Percentiles rank a stretch among this genome's conserved stretches.
Evolutionary conservation across 1,284 basidiomycete species (phyloP).

Genomic region (Sanghuangporus weigelae): DNA sequence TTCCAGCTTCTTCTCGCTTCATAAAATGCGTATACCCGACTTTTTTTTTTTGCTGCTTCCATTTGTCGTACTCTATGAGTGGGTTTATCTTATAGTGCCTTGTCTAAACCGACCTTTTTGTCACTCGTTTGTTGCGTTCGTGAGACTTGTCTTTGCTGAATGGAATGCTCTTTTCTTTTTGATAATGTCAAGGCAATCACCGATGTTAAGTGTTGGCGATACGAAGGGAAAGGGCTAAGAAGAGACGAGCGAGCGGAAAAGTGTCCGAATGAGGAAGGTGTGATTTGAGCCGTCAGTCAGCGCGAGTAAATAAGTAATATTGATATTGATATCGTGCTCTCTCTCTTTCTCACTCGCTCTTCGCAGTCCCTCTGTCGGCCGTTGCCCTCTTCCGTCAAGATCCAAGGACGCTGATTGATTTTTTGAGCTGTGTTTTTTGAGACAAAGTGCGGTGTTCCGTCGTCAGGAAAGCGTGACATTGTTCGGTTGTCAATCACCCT

Average conservation of each 20-base stretch:
- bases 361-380: not conserved
- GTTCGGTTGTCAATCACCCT: constrained; percentile 7
- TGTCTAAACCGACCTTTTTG: constrained; percentile 7
- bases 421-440: not conserved
- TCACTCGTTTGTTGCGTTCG: constrained; percentile 14
- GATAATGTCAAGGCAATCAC: not conserved
- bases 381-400: not conserved
- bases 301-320: not conserved
- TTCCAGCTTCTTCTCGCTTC: constrained; percentile 1
- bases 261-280: not conserved
- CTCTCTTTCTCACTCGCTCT: not conserved
- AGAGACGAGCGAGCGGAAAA: not conserved
- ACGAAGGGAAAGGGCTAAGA: not conserved
- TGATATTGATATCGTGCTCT: not conserved
- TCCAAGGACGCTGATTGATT: not conserved
- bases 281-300: not conserved
- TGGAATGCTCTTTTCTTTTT: not conserved
- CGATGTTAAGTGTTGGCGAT: not conserved
- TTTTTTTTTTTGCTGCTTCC: not conserved
- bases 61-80: constrained; percentile 2
- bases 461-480: constrained; percentile 1
- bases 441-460: not conserved
- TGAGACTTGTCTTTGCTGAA: constrained; percentile 7
- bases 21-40: constrained; percentile 12
- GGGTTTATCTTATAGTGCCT: constrained; percentile 7